Conservation (phyloP, 345 rosid species). For the Laguncularia racemosa region DNA sequence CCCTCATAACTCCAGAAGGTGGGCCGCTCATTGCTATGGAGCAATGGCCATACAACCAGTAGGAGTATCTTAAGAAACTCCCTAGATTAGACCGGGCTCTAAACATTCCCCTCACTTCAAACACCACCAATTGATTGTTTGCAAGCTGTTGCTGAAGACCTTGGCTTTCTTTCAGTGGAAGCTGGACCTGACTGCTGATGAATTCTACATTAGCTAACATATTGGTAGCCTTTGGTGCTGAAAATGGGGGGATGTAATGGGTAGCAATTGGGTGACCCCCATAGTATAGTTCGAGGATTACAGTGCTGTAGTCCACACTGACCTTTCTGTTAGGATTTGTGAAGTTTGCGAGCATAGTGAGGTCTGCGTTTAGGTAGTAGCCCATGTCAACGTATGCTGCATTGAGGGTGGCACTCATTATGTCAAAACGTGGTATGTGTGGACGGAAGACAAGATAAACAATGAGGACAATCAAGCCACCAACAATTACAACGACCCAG, state of each 20-base stretch:
- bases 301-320: constrained; percentile 55
- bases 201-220: constrained; percentile 44
- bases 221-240: constrained; percentile 34
- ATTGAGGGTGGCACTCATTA: constrained; percentile 59
- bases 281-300: constrained; percentile 59
- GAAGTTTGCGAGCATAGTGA: constrained; percentile 66
- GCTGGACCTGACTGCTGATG: constrained; percentile 71
- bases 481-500: constrained; percentile 41
- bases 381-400: constrained; percentile 72
- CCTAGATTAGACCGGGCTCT: constrained; percentile 63
- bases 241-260: constrained; percentile 63
- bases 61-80: constrained; percentile 56
- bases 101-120: constrained; percentile 56
- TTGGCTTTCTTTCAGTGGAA: constrained; percentile 32
- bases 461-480: constrained; percentile 59
- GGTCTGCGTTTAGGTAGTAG: constrained; percentile 56
- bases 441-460: constrained; percentile 81
- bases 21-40: constrained; percentile 46
- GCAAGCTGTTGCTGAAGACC: constrained; percentile 42
- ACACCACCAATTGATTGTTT: constrained; percentile 34
- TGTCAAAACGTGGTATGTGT: constrained; percentile 48
- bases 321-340: constrained; percentile 81
- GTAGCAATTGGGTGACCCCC: constrained; percentile 53
- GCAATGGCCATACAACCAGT: constrained; percentile 59
- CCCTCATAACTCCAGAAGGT: constrained; percentile 61